Percentiles rank a stretch among this genome's conserved stretches.
phyloP scores from a whole-genome alignment of 2,329 filamentous ascomycete species.

The Sphaerostilbella broomeana region DNA sequence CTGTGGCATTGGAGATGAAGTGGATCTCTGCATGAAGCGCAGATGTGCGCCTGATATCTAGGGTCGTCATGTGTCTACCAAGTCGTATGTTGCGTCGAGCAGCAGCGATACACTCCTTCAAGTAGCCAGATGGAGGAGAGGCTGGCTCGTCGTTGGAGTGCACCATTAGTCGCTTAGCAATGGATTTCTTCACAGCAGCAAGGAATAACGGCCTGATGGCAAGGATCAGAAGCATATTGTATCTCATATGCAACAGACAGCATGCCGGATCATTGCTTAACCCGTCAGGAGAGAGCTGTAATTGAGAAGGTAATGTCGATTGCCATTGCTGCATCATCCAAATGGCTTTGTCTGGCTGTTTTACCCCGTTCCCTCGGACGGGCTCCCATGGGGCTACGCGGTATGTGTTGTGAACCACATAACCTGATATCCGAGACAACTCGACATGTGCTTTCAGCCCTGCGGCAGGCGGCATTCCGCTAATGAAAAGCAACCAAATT shows the following conservation, averaged over 20 bases:
- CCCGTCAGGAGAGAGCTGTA: slow-evolving; percentile 32
- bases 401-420: slow-evolving; percentile 43
- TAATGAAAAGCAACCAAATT: slow-evolving; percentile 16
- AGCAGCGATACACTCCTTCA: slow-evolving; percentile 36
- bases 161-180: slow-evolving; percentile 34
- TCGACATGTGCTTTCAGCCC: slow-evolving; percentile 42
- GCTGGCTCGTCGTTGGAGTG: slow-evolving; percentile 19
- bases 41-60: slow-evolving; percentile 30
- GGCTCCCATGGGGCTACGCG: slow-evolving; percentile 29
- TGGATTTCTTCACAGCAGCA: slow-evolving; percentile 39
- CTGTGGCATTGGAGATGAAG: slow-evolving; percentile 44
- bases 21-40: slow-evolving; percentile 40
- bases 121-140: slow-evolving; percentile 21
- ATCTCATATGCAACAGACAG: slow-evolving; percentile 42
- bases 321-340: slow-evolving; percentile 38
- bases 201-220: slow-evolving; percentile 43
- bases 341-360: slow-evolving; percentile 34
- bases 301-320: slow-evolving; percentile 28
- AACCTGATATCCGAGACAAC: slow-evolving; percentile 40
- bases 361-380: slow-evolving; percentile 20
- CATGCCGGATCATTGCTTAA: slow-evolving; percentile 35
- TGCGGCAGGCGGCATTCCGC: slow-evolving; percentile 36
- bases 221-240: slow-evolving; percentile 45
- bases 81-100: slow-evolving; percentile 41
- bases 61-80: slow-evolving; percentile 32